Conservation (phyloP, 1,284 basidiomycete genomes). For the Schizophyllum commune region DNA sequence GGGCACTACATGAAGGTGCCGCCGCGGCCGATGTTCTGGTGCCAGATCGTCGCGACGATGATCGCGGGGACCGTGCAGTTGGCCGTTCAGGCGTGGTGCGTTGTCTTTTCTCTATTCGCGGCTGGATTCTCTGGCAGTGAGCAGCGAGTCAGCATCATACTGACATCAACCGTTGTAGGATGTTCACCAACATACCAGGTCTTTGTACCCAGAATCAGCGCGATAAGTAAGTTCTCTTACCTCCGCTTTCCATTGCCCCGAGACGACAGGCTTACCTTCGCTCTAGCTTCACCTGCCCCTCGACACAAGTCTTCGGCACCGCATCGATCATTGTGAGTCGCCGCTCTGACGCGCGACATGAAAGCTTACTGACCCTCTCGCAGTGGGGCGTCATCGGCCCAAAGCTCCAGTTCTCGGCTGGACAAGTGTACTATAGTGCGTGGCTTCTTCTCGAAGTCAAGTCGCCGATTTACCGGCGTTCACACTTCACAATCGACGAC, state of each 20-base stretch:
- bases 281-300: conserved; percentile 34
- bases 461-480: background rate
- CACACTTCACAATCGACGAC: conserved; percentile 10
- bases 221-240: conserved; percentile 19
- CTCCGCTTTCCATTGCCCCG: background rate
- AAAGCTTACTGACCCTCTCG: background rate
- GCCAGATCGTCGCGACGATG: conserved; percentile 41
- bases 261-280: background rate
- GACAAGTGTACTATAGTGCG: conserved; percentile 27
- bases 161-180: conserved; percentile 15
- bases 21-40: conserved; percentile 23
- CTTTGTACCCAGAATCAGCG: conserved; percentile 28
- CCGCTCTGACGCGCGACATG: background rate
- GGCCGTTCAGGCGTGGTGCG: conserved; percentile 37
- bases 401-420: conserved; percentile 25
- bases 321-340: conserved; percentile 20
- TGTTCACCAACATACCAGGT: conserved; percentile 37
- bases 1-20: conserved; percentile 70
- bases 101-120: background rate
- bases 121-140: background rate
- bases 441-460: conserved; percentile 2
- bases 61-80: conserved; percentile 43
- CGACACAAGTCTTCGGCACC: conserved; percentile 32
- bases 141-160: too few species aligned
- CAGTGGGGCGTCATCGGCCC: conserved; percentile 30